Evolutionary conservation across 202 grass and related monocot species (phyloP), one percentile per base, ranked within the genome.

Genomic region (Sporobolus alterniflorus): DNA sequence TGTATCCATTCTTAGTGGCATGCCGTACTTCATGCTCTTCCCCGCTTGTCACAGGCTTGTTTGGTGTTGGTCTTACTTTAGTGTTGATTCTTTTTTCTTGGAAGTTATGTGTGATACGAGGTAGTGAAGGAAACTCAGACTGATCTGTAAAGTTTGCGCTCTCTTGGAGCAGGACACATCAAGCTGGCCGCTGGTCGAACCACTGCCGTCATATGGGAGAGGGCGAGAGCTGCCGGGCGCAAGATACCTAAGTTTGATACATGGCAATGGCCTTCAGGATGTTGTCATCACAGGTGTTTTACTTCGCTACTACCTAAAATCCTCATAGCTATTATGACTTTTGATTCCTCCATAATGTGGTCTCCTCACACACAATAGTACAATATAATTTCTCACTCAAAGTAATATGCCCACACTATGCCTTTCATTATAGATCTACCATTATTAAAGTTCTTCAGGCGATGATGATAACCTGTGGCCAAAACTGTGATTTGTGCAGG

Each of bases 191-290:
- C 73, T 97, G 70, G 67, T 94, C 20, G 94, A 94, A 20, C 85
- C 90, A 21, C 56, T 97, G 84, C 94, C 94, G 6, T 97, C 94
- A 16, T 97, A 97, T 6, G 94, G 94, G 57, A 89, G 92, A 89
- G 94, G 94, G 3, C 82, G 94, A 3, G 94, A 97, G 76, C 70
- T 90, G 54, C 91, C 91, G 1, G 94, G 94, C 1, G 88, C 81
- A 32, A 90, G 94, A 87, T 97, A 97, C 80, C 78, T 89, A 9
- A 97, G 94, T 62, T 84, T 97, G 46, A 91, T 97, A 76, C 92
- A 97, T 87, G 94, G 90, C 71, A 87, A 70, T 80, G 90, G 88
- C 17, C 82, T 97, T 62, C 79, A 85, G 49, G 94, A 97, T 86
- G 94, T 97, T 74, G 88, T 94, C 41, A 97, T 97, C 73, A 94